phyloP scores from a whole-genome alignment of 73 alveolate species.

The Urostyla sp. region DNA sequence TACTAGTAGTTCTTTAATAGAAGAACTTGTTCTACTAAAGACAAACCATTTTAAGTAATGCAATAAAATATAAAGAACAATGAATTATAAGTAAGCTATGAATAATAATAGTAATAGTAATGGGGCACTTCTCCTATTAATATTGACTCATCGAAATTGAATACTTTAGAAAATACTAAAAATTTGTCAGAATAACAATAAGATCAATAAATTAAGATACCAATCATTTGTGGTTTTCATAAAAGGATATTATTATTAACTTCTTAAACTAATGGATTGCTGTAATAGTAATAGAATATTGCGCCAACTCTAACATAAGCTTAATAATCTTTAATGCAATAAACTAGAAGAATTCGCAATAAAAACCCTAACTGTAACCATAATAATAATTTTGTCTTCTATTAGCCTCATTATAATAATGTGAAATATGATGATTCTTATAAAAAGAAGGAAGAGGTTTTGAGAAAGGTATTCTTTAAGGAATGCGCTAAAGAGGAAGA shows the following conservation, averaged over 20 bases:
- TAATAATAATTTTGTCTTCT: slow-evolving; percentile 53
- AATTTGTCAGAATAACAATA: neutral
- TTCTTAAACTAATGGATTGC: neutral
- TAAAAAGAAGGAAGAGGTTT: slow-evolving; percentile 70
- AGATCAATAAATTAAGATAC: slow-evolving; percentile 5
- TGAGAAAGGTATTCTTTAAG: slow-evolving; percentile 59
- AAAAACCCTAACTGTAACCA: slow-evolving; percentile 75
- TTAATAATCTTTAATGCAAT: neutral
- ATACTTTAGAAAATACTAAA: slow-evolving; percentile 9
- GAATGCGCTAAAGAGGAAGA: slow-evolving; percentile 60
- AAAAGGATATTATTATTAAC: slow-evolving; percentile 43
- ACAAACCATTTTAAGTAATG: too few relatives aligned
- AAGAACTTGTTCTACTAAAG: too few relatives aligned
- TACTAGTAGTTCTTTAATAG: too few relatives aligned
- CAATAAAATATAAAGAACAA: too few relatives aligned
- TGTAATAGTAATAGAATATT: neutral
- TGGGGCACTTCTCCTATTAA: too few relatives aligned
- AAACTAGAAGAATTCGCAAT: slow-evolving; percentile 56
- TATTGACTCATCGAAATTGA: neutral
- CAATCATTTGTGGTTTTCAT: slow-evolving; percentile 54
- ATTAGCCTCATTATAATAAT: slow-evolving; percentile 62
- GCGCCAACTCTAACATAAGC: neutral
- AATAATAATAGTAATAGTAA: too few relatives aligned
- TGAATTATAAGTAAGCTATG: too few relatives aligned
- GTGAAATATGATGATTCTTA: slow-evolving; percentile 62